These are phyloP conservation scores for Apiospora phragmitis DNA, from an alignment of 2,329 filamentous ascomycete genomes.

Conservation along the genomic window DNA sequence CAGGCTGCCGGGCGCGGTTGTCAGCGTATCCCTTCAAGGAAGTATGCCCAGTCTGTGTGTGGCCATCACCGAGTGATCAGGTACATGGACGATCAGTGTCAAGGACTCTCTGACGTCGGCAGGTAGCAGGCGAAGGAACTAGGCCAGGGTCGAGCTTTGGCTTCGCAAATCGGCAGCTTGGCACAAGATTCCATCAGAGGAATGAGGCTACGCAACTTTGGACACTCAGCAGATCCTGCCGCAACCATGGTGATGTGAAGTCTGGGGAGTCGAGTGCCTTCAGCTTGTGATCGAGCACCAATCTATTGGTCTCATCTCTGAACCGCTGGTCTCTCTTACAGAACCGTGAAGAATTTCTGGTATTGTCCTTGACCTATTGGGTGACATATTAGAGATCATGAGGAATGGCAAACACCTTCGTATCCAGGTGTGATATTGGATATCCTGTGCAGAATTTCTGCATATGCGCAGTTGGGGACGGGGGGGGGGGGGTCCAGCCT, in stretches of 20 bases:
- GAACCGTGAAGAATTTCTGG: neutral
- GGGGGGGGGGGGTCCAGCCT: neutral
- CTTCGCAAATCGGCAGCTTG: neutral
- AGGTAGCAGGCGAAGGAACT: neutral
- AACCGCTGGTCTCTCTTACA: neutral
- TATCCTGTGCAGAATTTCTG: neutral
- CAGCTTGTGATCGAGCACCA: neutral
- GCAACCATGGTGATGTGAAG: neutral
- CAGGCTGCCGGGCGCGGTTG: neutral
- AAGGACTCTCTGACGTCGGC: neutral
- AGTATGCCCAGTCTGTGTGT: neutral
- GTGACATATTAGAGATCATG: too few relatives aligned
- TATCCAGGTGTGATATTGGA: neutral
- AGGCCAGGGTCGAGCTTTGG: neutral
- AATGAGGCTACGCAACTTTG: neutral
- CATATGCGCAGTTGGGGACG: neutral
- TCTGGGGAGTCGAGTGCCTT: neutral
- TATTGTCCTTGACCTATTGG: too few relatives aligned
- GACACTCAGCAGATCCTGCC: constrained; percentile 3
- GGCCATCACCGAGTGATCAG: neutral
- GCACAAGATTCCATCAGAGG: constrained; percentile 1
- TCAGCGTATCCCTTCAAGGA: neutral
- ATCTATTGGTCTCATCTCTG: neutral
- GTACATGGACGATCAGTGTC: neutral
- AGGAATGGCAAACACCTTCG: too few relatives aligned